Conservation (phyloP, 331 rosid genomes). For the Quercus lobata region DNA sequence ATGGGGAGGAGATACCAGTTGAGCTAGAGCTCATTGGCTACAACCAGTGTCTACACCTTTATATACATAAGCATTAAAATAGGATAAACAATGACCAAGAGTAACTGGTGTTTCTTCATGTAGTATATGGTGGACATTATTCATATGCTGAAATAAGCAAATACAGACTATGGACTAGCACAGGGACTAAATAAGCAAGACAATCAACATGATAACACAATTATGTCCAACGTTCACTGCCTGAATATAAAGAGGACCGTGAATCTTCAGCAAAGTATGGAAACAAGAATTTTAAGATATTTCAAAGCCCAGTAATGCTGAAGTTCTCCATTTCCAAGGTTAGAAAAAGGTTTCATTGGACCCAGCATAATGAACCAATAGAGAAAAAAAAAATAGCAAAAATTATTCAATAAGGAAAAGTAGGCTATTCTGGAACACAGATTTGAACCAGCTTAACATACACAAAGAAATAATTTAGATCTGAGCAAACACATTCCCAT, state of each 20-base stretch:
- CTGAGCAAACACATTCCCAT: neutral
- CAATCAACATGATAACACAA: neutral
- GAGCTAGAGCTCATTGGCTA: too few relatives aligned
- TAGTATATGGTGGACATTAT: neutral
- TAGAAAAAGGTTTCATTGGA: neutral
- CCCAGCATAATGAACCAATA: neutral
- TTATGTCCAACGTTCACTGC: neutral
- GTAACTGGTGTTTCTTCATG: neutral
- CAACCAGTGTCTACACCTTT: too few relatives aligned
- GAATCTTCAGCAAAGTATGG: neutral
- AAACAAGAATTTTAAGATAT: neutral
- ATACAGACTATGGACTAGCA: neutral
- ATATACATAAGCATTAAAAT: too few relatives aligned
- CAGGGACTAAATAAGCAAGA: neutral
- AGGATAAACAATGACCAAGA: neutral
- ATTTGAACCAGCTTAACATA: neutral
- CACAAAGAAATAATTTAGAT: neutral
- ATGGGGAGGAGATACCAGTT: too few relatives aligned
- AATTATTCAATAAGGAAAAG: neutral
- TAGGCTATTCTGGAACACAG: neutral
- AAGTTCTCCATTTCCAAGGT: neutral
- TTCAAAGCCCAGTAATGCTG: neutral
- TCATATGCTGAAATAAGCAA: neutral
- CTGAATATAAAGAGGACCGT: neutral
- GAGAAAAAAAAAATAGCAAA: neutral